These are phyloP conservation scores for Arthroderma uncinatum DNA, from an alignment of 2,329 filamentous ascomycete species.

Conservation along the genomic window DNA sequence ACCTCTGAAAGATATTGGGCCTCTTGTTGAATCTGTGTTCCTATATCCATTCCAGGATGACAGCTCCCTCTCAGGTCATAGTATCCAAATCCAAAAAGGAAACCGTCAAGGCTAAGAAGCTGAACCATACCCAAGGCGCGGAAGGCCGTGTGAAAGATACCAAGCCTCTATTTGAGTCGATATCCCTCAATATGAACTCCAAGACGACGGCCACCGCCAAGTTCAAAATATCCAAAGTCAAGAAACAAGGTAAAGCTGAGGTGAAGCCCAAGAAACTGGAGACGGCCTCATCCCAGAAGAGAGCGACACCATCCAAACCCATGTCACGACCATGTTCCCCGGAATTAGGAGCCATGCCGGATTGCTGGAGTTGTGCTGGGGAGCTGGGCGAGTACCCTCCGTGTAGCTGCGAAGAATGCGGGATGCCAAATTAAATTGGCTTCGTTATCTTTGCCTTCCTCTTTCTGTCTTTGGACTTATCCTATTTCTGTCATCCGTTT, in stretches of 20 bases:
- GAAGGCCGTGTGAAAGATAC: not conserved
- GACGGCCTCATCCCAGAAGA: not conserved
- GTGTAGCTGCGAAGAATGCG: slow-evolving; percentile 9
- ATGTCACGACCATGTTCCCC: not conserved
- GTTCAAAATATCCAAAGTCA: not conserved
- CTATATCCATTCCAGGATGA: no score
- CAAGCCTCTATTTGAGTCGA: not conserved
- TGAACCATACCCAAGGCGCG: not conserved
- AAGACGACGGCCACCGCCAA: not conserved
- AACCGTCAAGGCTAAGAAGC: not conserved
- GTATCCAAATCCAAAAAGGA: not conserved
- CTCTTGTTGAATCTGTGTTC: no score
- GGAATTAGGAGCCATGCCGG: slow-evolving; percentile 8
- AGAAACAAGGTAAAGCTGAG: not conserved
- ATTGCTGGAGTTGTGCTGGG: slow-evolving; percentile 10
- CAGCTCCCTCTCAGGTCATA: no score
- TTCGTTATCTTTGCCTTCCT: not conserved
- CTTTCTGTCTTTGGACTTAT: not conserved
- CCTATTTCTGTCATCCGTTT: not conserved
- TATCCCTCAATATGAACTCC: not conserved
- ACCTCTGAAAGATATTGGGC: no score
- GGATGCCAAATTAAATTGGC: slow-evolving; percentile 8
- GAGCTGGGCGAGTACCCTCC: slow-evolving; percentile 10
- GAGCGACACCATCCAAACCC: not conserved
- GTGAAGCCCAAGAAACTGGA: not conserved